phyloP scores from a whole-genome alignment of 2,329 filamentous ascomycete genomes.

The Colletotrichum sp. region DNA sequence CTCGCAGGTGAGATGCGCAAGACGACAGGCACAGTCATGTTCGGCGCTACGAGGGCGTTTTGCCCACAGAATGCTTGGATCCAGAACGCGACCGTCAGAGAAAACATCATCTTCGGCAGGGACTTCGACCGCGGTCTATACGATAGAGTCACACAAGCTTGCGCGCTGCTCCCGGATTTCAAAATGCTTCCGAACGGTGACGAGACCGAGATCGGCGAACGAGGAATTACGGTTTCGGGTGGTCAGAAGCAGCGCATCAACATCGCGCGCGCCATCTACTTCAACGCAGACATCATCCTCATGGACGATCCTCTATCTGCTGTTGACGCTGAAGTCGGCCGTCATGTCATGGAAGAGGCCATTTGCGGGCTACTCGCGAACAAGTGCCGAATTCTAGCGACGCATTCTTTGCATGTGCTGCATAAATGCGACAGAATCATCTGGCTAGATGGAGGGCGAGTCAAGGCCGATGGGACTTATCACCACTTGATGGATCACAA shows the following conservation, averaged over 20 bases:
- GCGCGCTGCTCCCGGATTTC: conserved; percentile 81
- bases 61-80: conserved; percentile 98
- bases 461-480: conserved; percentile 87
- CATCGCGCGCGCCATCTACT: conserved; percentile 82
- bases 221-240: conserved; percentile 92
- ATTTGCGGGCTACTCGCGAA: conserved; percentile 86
- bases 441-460: conserved; percentile 85
- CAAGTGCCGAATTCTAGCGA: conserved; percentile 89
- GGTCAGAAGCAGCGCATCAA: conserved; percentile 95
- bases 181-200: conserved; percentile 91
- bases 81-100: conserved; percentile 83
- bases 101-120: conserved; percentile 92
- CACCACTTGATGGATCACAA: conserved; percentile 83
- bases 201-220: conserved; percentile 89
- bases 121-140: conserved; percentile 79
- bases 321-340: conserved; percentile 72
- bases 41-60: conserved; percentile 83
- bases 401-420: conserved; percentile 91
- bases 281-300: conserved; percentile 68
- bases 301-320: conserved; percentile 74
- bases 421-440: conserved; percentile 90
- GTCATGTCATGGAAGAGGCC: conserved; percentile 88
- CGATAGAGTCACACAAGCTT: conserved; percentile 78
- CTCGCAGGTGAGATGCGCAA: conserved; percentile 93
- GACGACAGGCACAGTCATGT: conserved; percentile 72